Evolutionary conservation across 306 rosid genomes (phyloP).

Genomic region (Dryas octopetala): DNA sequence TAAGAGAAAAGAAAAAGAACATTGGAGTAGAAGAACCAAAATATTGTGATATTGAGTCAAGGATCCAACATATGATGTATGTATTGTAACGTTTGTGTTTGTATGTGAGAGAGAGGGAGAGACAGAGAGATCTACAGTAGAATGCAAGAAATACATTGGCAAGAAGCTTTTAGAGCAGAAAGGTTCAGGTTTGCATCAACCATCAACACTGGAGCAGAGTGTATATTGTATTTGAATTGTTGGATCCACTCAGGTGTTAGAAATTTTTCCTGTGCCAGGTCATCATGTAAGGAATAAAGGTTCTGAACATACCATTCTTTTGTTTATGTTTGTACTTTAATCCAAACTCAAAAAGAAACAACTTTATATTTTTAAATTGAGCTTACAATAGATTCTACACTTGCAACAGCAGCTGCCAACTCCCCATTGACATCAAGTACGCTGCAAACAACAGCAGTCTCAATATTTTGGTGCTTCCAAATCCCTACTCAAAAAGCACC

Average conservation of each 20-base stretch:
- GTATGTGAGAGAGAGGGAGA: background rate
- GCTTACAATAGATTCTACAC: slow-evolving; percentile 84
- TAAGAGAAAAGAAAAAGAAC: background rate
- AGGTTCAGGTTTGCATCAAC: slow-evolving; percentile 78
- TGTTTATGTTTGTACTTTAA: slow-evolving; percentile 27
- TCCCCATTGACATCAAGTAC: slow-evolving; percentile 75
- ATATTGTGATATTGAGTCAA: too few relatives aligned
- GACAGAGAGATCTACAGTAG: slow-evolving; percentile 13
- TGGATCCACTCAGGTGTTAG: slow-evolving; percentile 78
- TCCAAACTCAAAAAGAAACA: background rate
- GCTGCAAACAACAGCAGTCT: slow-evolving; percentile 79
- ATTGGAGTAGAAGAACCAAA: background rate
- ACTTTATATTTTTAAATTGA: slow-evolving; percentile 23
- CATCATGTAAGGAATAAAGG: slow-evolving; percentile 17
- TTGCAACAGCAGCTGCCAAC: slow-evolving; percentile 77
- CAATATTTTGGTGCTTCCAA: slow-evolving; percentile 55
- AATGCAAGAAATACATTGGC: slow-evolving; percentile 50
- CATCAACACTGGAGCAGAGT: slow-evolving; percentile 67
- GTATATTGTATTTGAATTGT: slow-evolving; percentile 47
- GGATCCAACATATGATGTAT: background rate
- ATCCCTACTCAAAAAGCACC: slow-evolving; percentile 58
- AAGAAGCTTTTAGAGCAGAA: slow-evolving; percentile 64
- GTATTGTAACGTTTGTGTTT: background rate
- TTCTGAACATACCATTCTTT: slow-evolving; percentile 22
- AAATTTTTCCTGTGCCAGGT: slow-evolving; percentile 63